Conservation (phyloP, 345 rosid genomes). For the Hypericum androsaemum region DNA sequence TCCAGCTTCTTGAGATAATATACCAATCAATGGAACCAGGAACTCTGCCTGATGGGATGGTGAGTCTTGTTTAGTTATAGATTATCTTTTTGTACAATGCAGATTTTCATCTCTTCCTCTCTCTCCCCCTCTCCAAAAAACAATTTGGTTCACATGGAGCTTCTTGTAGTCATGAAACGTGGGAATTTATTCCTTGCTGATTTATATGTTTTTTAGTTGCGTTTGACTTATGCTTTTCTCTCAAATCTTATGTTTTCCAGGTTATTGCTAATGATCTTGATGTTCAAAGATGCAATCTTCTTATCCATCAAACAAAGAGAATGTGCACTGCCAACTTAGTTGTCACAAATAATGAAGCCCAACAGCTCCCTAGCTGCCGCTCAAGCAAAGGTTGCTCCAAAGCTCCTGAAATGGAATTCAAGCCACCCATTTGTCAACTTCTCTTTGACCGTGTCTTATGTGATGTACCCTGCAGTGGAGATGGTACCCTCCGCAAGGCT, state of each 20-base stretch:
- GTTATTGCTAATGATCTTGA: slow-evolving; percentile 93
- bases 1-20: slow-evolving; percentile 83
- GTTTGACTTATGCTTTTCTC: slow-evolving; percentile 5
- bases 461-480: slow-evolving; percentile 98
- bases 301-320: slow-evolving; percentile 95
- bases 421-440: slow-evolving; percentile 39
- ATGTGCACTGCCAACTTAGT: slow-evolving; percentile 93
- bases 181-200: slow-evolving; percentile 1
- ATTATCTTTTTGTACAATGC: too few species aligned
- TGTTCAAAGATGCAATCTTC: slow-evolving; percentile 94
- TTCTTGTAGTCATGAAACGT: too few species aligned
- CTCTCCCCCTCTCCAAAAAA: slow-evolving; percentile 1
- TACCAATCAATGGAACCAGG: slow-evolving; percentile 57
- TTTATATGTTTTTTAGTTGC: slow-evolving; percentile 1
- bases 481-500: slow-evolving; percentile 95
- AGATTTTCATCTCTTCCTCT: slow-evolving; percentile 1
- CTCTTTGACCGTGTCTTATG: slow-evolving; percentile 87
- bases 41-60: slow-evolving; percentile 75
- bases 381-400: slow-evolving; percentile 22
- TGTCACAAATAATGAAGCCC: slow-evolving; percentile 94
- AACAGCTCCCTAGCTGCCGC: slow-evolving; percentile 83
- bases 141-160: neutral
- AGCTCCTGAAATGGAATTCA: slow-evolving; percentile 26
- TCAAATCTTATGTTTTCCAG: slow-evolving; percentile 28
- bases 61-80: slow-evolving; percentile 19